phyloP scores from a whole-genome alignment of 1,284 basidiomycete genomes.

The Trichosporon sp. region DNA sequence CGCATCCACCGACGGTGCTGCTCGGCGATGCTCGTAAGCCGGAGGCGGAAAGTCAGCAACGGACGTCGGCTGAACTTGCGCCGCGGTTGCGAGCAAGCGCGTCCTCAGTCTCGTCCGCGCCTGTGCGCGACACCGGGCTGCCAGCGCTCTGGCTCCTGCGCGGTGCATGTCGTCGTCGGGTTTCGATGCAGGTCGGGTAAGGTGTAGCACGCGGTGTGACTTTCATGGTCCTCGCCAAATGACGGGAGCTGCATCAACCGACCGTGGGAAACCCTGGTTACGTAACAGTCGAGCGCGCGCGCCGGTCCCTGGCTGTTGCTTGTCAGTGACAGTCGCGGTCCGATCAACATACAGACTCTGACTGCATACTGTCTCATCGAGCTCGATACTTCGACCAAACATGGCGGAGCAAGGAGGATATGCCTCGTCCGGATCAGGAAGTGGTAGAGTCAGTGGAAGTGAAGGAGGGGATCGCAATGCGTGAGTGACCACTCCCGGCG shows the following conservation, averaged over 20 bases:
- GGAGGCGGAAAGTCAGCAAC: background rate
- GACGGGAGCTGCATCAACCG: background rate
- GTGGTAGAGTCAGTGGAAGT: slow-evolving; percentile 40
- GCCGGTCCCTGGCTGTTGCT: background rate
- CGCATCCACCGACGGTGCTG: background rate
- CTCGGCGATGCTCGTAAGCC: background rate
- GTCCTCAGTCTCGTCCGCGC: background rate
- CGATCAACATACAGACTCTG: background rate
- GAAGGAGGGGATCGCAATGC: slow-evolving; percentile 40
- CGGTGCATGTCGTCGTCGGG: background rate
- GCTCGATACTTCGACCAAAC: background rate
- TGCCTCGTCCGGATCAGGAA: slow-evolving; percentile 41
- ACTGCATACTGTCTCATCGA: background rate
- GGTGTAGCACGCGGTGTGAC: background rate
- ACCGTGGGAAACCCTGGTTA: background rate
- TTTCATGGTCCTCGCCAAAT: background rate
- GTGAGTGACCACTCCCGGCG: slow-evolving; percentile 22
- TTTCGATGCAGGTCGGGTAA: background rate
- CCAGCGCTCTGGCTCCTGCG: slow-evolving; percentile 2
- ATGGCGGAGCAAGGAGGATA: slow-evolving; percentile 43
- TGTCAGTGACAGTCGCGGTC: slow-evolving; percentile 1
- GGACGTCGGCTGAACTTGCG: background rate
- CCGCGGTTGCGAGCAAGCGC: background rate
- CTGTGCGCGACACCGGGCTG: background rate
- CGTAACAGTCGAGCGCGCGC: background rate